These are phyloP conservation scores for Schizochytrium sp. DNA, from an alignment of 108 stramenopile species.

Conservation along the genomic window DNA sequence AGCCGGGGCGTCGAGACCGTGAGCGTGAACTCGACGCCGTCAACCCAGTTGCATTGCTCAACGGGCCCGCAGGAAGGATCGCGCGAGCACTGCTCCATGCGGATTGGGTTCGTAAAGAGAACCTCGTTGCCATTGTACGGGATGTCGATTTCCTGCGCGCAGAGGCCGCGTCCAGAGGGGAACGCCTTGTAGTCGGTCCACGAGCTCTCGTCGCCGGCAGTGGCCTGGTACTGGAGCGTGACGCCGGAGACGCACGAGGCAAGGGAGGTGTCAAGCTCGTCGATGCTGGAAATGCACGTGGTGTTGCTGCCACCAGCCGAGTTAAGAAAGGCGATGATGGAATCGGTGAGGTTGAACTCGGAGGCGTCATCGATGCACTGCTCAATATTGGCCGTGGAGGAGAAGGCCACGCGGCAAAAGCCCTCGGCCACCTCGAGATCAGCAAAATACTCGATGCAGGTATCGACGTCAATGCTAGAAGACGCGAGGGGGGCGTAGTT, in stretches of 20 bases:
- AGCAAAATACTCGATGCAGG: background rate
- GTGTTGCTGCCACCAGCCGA: background rate
- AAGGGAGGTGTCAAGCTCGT: background rate
- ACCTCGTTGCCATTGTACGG: background rate
- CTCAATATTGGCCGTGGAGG: background rate
- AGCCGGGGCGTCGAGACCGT: background rate
- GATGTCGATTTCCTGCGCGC: background rate
- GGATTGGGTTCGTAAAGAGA: background rate
- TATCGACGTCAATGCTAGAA: background rate
- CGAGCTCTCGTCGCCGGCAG: background rate
- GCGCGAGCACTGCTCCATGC: background rate
- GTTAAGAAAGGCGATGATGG: background rate
- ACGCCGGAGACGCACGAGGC: background rate
- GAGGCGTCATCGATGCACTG: background rate
- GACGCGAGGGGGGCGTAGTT: background rate
- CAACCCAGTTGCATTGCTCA: background rate
- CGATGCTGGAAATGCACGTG: background rate
- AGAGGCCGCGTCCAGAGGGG: background rate
- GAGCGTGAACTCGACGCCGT: background rate
- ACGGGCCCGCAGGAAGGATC: background rate
- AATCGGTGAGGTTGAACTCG: background rate
- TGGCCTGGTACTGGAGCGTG: background rate
- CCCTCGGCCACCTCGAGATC: background rate
- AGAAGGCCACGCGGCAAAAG: background rate
- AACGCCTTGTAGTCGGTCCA: slow-evolving; percentile 8